Conservation (phyloP, 2,329 filamentous ascomycete genomes). For the Dryadomyces quercus-mongolicae region DNA sequence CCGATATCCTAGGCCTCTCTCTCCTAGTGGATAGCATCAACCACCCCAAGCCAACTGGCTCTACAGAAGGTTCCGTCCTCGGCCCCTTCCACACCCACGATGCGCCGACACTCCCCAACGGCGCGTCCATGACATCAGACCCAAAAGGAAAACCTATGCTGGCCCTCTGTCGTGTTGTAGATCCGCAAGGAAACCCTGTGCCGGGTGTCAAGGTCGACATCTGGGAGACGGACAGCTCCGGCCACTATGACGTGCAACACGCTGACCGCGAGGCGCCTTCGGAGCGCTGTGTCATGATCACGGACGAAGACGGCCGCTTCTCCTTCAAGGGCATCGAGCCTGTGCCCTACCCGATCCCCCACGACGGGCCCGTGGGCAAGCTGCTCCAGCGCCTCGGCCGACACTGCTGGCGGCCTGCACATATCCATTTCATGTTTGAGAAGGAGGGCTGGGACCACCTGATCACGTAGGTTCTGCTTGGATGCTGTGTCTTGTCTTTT, state of each 20-base stretch:
- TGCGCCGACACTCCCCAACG: slow-evolving; percentile 43
- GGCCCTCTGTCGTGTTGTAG: slow-evolving; percentile 60
- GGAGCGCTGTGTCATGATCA: slow-evolving; percentile 53
- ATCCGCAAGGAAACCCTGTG: slow-evolving; percentile 51
- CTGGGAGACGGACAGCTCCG: slow-evolving; percentile 75
- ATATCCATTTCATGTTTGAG: slow-evolving; percentile 85
- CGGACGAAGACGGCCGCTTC: slow-evolving; percentile 60
- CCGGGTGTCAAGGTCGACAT: slow-evolving; percentile 61
- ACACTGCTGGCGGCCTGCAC: slow-evolving; percentile 66
- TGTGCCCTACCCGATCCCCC: slow-evolving; percentile 73
- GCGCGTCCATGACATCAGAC: slow-evolving; percentile 54
- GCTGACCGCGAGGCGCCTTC: slow-evolving; percentile 50
- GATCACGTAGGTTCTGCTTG: slow-evolving; percentile 53
- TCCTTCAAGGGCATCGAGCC: slow-evolving; percentile 81
- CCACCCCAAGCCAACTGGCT: slow-evolving; percentile 60
- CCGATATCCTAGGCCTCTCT: slow-evolving; percentile 67
- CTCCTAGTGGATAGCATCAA: slow-evolving; percentile 73
- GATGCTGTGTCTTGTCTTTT: no score
- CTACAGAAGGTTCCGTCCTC: slow-evolving; percentile 69
- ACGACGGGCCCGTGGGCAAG: slow-evolving; percentile 73
- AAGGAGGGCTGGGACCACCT: slow-evolving; percentile 68
- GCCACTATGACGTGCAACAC: slow-evolving; percentile 74
- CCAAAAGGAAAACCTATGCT: slow-evolving; percentile 57
- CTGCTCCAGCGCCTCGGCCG: slow-evolving; percentile 52
- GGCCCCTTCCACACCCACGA: slow-evolving; percentile 79